Base-by-base conservation (phyloP, 768 basidiomycete genomes). In the Pleurotus djamor region DNA sequence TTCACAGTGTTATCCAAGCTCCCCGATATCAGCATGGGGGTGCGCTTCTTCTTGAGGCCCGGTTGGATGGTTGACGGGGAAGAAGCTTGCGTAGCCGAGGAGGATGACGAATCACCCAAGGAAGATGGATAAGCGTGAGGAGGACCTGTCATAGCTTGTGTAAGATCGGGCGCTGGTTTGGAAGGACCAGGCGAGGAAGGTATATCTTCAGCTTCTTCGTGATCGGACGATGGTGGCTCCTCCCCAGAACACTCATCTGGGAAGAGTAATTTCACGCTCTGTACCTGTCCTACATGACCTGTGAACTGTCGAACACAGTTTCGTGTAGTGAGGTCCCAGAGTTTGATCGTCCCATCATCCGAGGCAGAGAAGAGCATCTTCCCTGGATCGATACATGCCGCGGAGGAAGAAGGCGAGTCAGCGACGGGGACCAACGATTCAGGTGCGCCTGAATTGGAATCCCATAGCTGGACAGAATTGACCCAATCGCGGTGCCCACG, bases 351-450 rank as follows among this genome's bases (percentile, higher is more conserved):
- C 32, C 91, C 91, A 70, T 98, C 97, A 69, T 98, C 97, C 6
- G 94, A 95, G 3, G 94, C 94, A 6, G 95, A 97, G 77, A 99
- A 97, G 32, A 99, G 81, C 91, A 98, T 94, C 76, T 97, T 96
- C 54, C 94, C 93, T 13, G 86, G 81, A 59, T 88, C 83, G 60
- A 92, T 88, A 36, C 44, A 48, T 8, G 48, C 63, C 50, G 62
- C 58, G 41, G 63, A 61, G 59, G 68, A 64, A 52, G 68, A 63
- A 32, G 54, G 36, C 3, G 16, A 21, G 36, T 56, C 54, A 33
- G 70, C 64, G 16, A 68, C 69, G 37, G 60, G 48, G 41, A 67
- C 69, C 5, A 70, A 33, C 44, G 45, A 64, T 34, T 62, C 65
- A 50, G 50, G 49, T 17, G 64, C 49, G 35, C 65, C 62, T 21